Conservation (phyloP, 257 asterid species). For the Nyctanthes arbortristis region DNA sequence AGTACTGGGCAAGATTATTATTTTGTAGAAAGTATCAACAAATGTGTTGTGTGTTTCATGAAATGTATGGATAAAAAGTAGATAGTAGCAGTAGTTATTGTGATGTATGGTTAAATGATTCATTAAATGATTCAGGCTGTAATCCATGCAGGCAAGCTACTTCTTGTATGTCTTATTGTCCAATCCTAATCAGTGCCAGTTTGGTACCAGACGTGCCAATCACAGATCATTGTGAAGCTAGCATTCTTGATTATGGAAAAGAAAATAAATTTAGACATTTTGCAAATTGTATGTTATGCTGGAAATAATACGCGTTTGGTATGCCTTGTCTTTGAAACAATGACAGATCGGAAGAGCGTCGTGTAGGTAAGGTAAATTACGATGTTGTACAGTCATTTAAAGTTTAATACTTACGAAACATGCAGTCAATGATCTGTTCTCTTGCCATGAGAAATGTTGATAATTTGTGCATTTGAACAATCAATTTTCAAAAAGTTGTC, state of each 20-base stretch:
- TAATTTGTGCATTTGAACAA: neutral
- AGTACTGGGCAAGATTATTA: neutral
- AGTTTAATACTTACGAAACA: neutral
- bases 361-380: neutral
- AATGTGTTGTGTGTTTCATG: too few species aligned
- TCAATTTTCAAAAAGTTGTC: constrained; percentile 17
- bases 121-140: too few species aligned
- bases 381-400: neutral
- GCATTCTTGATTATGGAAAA: neutral
- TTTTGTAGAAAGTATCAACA: too few species aligned
- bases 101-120: too few species aligned
- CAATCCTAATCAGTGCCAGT: neutral
- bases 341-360: constrained; percentile 7
- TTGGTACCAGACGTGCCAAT: neutral
- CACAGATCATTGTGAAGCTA: neutral
- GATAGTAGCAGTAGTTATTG: too few species aligned
- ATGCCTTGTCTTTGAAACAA: constrained; percentile 19
- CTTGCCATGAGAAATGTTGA: neutral
- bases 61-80: too few species aligned
- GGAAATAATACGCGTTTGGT: constrained; percentile 1
- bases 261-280: neutral
- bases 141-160: too few species aligned
- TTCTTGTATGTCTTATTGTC: neutral
- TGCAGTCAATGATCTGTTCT: neutral
- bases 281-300: neutral